Conservation (phyloP, 2,329 filamentous ascomycete genomes). For the Fusarium tuaranense region DNA sequence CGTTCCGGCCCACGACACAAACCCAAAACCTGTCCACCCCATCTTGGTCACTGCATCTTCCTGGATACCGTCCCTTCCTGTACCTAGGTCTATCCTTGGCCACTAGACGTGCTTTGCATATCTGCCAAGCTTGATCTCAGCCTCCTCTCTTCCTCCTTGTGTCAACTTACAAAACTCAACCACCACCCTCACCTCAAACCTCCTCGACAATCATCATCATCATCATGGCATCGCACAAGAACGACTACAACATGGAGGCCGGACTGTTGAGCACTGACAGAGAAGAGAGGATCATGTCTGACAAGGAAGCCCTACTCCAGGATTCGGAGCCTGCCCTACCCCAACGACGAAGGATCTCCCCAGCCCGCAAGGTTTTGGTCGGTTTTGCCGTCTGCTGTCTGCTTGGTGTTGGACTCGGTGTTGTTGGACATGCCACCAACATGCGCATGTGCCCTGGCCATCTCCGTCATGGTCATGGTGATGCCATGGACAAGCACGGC, state of each 20-base stretch:
- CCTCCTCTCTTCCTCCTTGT: constrained; percentile 21
- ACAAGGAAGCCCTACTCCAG: constrained; percentile 43
- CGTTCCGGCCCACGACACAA: constrained; percentile 34
- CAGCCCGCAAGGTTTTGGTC: constrained; percentile 40
- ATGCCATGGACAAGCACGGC: constrained; percentile 35
- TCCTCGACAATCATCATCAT: background rate
- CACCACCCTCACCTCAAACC: constrained; percentile 23
- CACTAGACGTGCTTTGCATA: constrained; percentile 41
- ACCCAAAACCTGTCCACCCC: constrained; percentile 34
- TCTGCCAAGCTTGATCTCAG: constrained; percentile 35
- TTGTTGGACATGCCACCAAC: constrained; percentile 38
- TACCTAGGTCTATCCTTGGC: constrained; percentile 29
- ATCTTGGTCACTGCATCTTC: constrained; percentile 35
- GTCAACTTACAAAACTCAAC: constrained; percentile 43
- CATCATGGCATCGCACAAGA: constrained; percentile 41
- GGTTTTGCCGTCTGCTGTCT: constrained; percentile 42
- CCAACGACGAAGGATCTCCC: constrained; percentile 33
- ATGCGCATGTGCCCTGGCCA: constrained; percentile 43
- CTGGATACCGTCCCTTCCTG: constrained; percentile 1
- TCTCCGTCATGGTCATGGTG: constrained; percentile 40
- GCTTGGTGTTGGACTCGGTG: constrained; percentile 40
- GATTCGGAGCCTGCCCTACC: constrained; percentile 39
- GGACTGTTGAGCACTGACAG: constrained; percentile 44
- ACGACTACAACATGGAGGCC: constrained; percentile 47
- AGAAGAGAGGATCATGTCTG: constrained; percentile 46